A percentile compares a stretch with the other conserved stretches of the same genome.
Evolutionary conservation across 2,329 filamentous ascomycete species (phyloP).

Genomic region (Lecanicillium sp.): DNA sequence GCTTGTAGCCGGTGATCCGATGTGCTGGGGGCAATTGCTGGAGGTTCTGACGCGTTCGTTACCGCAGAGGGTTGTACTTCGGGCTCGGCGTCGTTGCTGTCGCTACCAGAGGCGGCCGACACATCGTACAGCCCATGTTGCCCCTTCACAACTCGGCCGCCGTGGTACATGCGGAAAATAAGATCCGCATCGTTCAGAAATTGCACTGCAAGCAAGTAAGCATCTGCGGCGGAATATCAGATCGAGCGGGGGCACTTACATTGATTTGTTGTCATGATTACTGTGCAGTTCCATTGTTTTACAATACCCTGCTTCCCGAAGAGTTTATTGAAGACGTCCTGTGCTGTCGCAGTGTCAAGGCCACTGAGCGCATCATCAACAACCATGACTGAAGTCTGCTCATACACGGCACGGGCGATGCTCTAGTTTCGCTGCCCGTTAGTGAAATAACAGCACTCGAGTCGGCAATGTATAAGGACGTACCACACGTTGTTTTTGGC

Average conservation of each 20-base stretch:
- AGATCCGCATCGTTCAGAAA: not conserved
- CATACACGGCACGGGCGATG: conserved; percentile 14
- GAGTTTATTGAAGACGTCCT: not conserved
- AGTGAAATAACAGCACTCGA: not conserved
- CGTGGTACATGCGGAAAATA: too few species aligned
- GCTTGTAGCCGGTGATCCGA: too few species aligned
- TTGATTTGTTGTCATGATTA: not conserved
- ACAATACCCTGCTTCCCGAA: not conserved
- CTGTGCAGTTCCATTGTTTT: not conserved
- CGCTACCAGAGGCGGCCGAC: too few species aligned
- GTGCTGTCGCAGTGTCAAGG: conserved; percentile 6
- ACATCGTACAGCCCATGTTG: too few species aligned
- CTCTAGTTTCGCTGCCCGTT: conserved; percentile 3
- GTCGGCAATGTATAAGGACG: not conserved
- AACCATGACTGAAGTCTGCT: conserved; percentile 10
- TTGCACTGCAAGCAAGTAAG: not conserved
- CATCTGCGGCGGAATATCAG: not conserved
- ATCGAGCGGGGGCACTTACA: not conserved
- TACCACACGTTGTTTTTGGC: conserved; percentile 10
- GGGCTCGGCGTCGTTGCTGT: too few species aligned
- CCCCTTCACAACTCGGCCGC: too few species aligned
- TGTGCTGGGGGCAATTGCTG: too few species aligned
- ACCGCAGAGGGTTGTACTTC: too few species aligned
- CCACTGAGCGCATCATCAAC: conserved; percentile 18
- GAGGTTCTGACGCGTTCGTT: too few species aligned